Percentiles rank a stretch among this genome's conserved stretches.
phyloP scores from a whole-genome alignment of 805 yeast genomes.

The Tetrapisispora phaffii region DNA sequence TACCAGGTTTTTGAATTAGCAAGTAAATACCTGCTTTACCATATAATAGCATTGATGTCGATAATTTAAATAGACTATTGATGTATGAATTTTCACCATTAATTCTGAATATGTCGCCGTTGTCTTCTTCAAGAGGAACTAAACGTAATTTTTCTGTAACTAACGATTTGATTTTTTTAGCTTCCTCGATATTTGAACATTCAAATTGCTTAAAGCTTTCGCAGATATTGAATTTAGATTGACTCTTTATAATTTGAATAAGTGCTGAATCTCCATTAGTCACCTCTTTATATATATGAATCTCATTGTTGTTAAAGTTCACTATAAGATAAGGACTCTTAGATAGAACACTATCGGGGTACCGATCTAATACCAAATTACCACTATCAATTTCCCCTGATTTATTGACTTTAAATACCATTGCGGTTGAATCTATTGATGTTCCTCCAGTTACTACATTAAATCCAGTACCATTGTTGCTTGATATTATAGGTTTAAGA shows the following conservation, averaged over 20 bases:
- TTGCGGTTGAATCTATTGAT: constrained; percentile 17
- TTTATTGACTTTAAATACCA: constrained; percentile 25
- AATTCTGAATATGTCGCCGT: constrained; percentile 13
- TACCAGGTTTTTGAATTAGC: constrained; percentile 11
- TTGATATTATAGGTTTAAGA: constrained; percentile 19
- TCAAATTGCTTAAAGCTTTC: constrained; percentile 6
- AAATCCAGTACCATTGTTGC: constrained; percentile 13
- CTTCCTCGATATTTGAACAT: constrained; percentile 4
- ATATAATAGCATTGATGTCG: constrained; percentile 13
- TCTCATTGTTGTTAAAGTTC: constrained; percentile 7
- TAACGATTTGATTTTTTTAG: constrained; percentile 4
- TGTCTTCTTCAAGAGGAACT: constrained; percentile 13
- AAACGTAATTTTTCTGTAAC: constrained; percentile 19
- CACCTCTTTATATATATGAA: constrained; percentile 7
- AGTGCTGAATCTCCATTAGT: constrained; percentile 1
- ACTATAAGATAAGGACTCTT: constrained; percentile 21
- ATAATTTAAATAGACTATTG: constrained; percentile 11
- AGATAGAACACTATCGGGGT: constrained; percentile 17
- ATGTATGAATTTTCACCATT: constrained; percentile 20
- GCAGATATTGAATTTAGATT: background rate
- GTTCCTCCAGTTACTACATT: constrained; percentile 26
- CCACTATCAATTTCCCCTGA: constrained; percentile 27
- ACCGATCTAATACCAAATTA: constrained; percentile 21
- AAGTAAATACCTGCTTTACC: constrained; percentile 15
- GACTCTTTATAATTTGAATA: background rate